A percentile compares a stretch with the other conserved stretches of the same genome.
These are phyloP conservation scores for Staphylotrichum tortipilum DNA, from an alignment of 495 filamentous ascomycete species.

Conservation along the genomic window DNA sequence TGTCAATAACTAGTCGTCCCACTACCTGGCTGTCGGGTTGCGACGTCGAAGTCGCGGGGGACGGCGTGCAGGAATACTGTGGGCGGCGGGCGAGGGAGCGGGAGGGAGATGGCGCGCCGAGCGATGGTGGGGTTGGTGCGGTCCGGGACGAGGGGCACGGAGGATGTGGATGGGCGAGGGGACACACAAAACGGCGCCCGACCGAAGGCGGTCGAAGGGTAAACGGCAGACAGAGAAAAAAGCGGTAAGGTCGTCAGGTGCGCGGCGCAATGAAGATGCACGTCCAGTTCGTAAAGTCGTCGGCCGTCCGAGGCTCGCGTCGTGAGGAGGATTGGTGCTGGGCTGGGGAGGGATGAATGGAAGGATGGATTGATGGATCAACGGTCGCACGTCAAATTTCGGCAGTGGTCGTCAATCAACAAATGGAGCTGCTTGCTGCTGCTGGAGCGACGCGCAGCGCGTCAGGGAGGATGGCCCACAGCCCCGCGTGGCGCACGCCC, in stretches of 20 bases:
- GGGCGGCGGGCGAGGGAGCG: too few species aligned
- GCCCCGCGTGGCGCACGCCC: conserved; percentile 8
- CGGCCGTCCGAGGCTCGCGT: not conserved
- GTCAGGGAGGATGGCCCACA: conserved; percentile 9
- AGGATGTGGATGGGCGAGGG: too few species aligned
- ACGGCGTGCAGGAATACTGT: conserved; percentile 1
- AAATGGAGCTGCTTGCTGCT: conserved; percentile 11
- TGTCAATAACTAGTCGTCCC: not conserved
- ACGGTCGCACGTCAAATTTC: too few species aligned
- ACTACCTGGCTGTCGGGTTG: not conserved
- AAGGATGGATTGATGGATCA: conserved; percentile 11
- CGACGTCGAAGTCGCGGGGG: not conserved
- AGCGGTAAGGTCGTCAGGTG: not conserved
- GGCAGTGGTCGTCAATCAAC: conserved; percentile 20
- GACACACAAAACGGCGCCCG: conserved; percentile 10
- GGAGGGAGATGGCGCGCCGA: not conserved
- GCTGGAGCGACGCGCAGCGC: conserved; percentile 17
- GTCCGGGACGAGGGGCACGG: conserved; percentile 14
- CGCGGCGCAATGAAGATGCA: too few species aligned
- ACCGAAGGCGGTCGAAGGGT: conserved; percentile 1
- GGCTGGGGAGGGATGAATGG: conserved; percentile 1
- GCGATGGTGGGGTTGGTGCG: conserved; percentile 4
- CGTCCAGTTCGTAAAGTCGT: too few species aligned
- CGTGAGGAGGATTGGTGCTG: not conserved
- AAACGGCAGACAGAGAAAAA: conserved; percentile 4